These are phyloP conservation scores for Cryptosporidium sp. DNA, from an alignment of 169 alveolate genomes.

Conservation along the genomic window DNA sequence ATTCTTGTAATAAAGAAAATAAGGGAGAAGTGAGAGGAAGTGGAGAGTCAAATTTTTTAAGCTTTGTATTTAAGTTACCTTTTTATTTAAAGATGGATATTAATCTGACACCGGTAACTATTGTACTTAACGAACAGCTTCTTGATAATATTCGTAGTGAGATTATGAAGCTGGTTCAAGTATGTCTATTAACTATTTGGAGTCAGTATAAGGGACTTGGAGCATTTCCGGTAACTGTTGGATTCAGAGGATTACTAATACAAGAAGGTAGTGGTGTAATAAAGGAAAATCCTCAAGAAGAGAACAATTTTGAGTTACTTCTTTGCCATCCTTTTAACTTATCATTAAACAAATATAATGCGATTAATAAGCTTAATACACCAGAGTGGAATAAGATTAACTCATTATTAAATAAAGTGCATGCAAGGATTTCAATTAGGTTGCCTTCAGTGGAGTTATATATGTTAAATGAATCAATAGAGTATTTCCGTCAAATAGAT, in stretches of 20 bases:
- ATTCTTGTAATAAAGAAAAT: not conserved
- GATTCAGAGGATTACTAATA: not conserved
- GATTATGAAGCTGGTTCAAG: constrained; percentile 60
- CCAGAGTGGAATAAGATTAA: constrained; percentile 34
- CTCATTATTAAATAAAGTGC: constrained; percentile 43
- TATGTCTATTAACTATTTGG: constrained; percentile 44
- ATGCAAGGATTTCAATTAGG: constrained; percentile 45
- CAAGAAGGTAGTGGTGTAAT: not conserved
- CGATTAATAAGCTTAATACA: not conserved
- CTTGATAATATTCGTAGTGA: constrained; percentile 52
- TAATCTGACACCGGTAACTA: constrained; percentile 1
- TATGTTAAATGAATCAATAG: constrained; percentile 65
- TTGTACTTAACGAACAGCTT: constrained; percentile 50
- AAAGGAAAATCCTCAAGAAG: not conserved
- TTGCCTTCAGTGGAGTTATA: constrained; percentile 32
- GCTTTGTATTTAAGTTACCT: constrained; percentile 43
- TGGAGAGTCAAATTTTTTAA: constrained; percentile 15
- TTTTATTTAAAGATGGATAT: constrained; percentile 61
- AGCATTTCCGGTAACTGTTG: constrained; percentile 49
- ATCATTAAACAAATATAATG: constrained; percentile 22
- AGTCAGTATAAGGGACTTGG: constrained; percentile 74
- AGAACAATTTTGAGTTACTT: constrained; percentile 33
- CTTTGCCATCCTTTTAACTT: constrained; percentile 70
- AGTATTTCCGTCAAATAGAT: constrained; percentile 30
- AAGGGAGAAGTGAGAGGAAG: not conserved